phyloP scores from a whole-genome alignment of 306 rosid species.

The Begonia fuchsioides region DNA sequence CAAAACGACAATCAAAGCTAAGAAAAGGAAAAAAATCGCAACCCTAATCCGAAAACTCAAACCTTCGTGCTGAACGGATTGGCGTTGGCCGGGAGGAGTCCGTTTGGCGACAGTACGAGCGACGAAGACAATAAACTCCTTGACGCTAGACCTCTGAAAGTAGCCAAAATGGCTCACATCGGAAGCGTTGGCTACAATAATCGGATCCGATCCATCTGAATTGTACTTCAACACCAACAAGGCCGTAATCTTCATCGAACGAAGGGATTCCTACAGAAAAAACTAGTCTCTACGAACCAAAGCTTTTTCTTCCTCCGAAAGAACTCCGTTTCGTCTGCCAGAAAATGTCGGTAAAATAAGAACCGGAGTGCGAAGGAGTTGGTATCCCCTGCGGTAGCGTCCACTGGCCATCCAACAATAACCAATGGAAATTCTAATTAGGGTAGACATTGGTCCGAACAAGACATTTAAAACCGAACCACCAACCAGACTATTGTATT shows the following conservation, averaged over 20 bases:
- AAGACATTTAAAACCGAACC: too few relatives aligned
- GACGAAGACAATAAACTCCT: slow-evolving; percentile 77
- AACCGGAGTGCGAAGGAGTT: neutral
- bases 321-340: neutral
- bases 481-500: too few relatives aligned
- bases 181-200: slow-evolving; percentile 49
- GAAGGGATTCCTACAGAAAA: neutral
- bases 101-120: slow-evolving; percentile 95
- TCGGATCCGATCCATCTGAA: slow-evolving; percentile 82
- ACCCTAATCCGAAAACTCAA: neutral
- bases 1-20: too few relatives aligned
- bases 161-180: slow-evolving; percentile 77
- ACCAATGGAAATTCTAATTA: too few relatives aligned
- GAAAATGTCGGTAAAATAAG: neutral
- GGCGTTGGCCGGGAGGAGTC: slow-evolving; percentile 77
- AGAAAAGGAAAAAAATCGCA: neutral
- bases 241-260: slow-evolving; percentile 81
- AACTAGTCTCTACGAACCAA: neutral
- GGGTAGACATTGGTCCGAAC: too few relatives aligned
- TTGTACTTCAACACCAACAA: slow-evolving; percentile 71
- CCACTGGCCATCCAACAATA: neutral
- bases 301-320: neutral
- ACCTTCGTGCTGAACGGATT: slow-evolving; percentile 97
- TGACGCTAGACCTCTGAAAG: slow-evolving; percentile 87
- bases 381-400: neutral